Evolutionary conservation across 441 rosid genomes (phyloP), one percentile per base, ranked within the genome.

Genomic region (Brassica hybrid): DNA sequence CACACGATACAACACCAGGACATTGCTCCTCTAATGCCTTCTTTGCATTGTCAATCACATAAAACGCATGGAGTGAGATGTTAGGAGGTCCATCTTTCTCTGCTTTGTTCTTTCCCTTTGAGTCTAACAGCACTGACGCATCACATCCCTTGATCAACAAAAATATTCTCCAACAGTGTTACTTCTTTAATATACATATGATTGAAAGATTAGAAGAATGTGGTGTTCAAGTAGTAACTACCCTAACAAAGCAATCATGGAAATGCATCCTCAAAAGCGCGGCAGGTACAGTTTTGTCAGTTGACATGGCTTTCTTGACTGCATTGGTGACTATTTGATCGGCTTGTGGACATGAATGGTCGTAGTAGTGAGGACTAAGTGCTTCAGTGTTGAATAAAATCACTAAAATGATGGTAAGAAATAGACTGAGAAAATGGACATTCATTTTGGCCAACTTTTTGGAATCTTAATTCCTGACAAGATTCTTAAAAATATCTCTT

Each of bases 71-170:
- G 60, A 90, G 74, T 6, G 94, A 87, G 50, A 88, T 77, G 80
- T 90, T 88, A 30, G 94, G 92, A 74, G 91, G 90, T 36, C 92
- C 91, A 76, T 88, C 94, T 76, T 88, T 90, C 76, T 90, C 92
- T 6, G 94, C 90, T 69, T 74, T 79, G 78, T 83, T 82, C 56
- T 83, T 84, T 0, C 85, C 88, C 72, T 83, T 90, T 0, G 92
- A 85, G 66, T 86, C 83, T 71, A 90, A 63, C 34, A 90, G 81
- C 78, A 88, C 94, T 5, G 94, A 89, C 21, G 76, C 91, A 80
- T 89, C 94, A 65, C 94, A 89, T 60, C 94, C 94, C 94, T 89
- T 50, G 45, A 67, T 19, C 36, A 45, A 1, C 0, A 56, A 43
- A 66, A 67, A 50, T 21, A 72, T 58, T 19, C 17, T 43, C 36